Evolutionary conservation across 2,329 filamentous ascomycete genomes (phyloP), one percentile per base, ranked within the genome.

Genomic region (Bipolaris cookei): DNA sequence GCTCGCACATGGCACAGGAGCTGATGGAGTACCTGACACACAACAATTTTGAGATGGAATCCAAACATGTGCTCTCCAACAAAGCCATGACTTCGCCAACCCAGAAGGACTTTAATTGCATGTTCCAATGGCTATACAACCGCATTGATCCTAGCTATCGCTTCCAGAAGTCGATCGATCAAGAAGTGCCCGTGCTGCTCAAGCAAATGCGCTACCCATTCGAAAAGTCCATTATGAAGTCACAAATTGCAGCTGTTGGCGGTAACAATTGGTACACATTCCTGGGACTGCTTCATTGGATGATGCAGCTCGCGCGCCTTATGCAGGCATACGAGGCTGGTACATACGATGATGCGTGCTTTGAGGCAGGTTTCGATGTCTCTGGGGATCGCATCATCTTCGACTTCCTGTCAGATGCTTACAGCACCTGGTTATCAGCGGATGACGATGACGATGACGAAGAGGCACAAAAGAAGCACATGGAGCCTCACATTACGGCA

Each of bases 231-330:
- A 98, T 99, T 68, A 97, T 92, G 52, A 99, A 98, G 77, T 97
- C 92, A 50, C 92, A 97, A 72, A 92, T 99, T 56, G 88, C 92
- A 0, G 95, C 96, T 1, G 95, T 98, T 0, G 95, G 95, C 64
- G 94, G 93, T 2, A 92, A 97, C 77, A 98, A 98, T 73, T 99
- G 95, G 95, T 90, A 90, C 61, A 95, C 92, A 0, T 98, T 99
- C 70, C 81, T 99, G 11, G 95, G 93, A 0, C 81, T 99, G 74
- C 82, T 99, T 48, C 93, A 99, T 79, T 99, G 95, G 95, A 94
- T 99, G 88, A 97, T 99, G 94, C 93, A 98, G 77, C 82, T 99
- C 49, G 91, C 92, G 4, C 89, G 94, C 66, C 96, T 98, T 89
- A 86, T 98, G 71, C 93, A 98, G 61, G 86, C 90, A 20, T 98